Evolutionary conservation across 805 yeast species (phyloP).

Genomic region (Allodekkera sacchari): DNA sequence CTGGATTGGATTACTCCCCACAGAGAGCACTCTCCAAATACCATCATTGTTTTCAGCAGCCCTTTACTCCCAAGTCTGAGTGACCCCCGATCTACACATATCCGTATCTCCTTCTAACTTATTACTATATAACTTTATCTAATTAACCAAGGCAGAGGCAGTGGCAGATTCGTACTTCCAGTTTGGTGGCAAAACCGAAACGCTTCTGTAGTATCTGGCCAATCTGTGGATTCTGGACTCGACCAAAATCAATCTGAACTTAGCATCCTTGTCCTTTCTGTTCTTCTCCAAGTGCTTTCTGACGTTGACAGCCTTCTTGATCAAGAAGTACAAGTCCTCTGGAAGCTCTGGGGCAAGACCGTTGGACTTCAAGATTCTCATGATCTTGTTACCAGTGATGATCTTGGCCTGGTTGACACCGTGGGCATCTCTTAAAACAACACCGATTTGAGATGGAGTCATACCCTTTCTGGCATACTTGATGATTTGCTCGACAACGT

Average conservation of each 20-base stretch:
- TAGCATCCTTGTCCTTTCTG: constrained; percentile 99
- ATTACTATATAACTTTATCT: constrained; percentile 28
- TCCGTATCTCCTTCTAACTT: not conserved
- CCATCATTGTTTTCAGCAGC: no score
- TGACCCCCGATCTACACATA: not conserved
- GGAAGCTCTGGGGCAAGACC: constrained; percentile 99
- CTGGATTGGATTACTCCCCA: no score
- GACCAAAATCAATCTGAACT: constrained; percentile 99
- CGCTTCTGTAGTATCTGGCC: constrained; percentile 99
- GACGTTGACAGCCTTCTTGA: constrained; percentile 99
- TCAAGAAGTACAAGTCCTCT: constrained; percentile 98
- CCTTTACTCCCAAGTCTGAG: no score
- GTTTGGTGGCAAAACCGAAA: constrained; percentile 98
- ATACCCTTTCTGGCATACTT: constrained; percentile 99
- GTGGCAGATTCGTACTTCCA: constrained; percentile 99
- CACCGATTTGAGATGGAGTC: constrained; percentile 99
- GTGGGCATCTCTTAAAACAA: constrained; percentile 98
- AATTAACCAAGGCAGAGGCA: constrained; percentile 99
- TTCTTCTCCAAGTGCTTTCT: constrained; percentile 99
- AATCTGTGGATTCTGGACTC: constrained; percentile 99
- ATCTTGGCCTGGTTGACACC: constrained; percentile 98
- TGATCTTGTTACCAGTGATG: constrained; percentile 98
- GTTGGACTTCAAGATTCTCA: constrained; percentile 97
- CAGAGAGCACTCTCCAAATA: no score
- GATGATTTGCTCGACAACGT: constrained; percentile 95